Base-by-base conservation (phyloP, 2,329 filamentous ascomycete species). In the Coleophoma cylindrospora region DNA sequence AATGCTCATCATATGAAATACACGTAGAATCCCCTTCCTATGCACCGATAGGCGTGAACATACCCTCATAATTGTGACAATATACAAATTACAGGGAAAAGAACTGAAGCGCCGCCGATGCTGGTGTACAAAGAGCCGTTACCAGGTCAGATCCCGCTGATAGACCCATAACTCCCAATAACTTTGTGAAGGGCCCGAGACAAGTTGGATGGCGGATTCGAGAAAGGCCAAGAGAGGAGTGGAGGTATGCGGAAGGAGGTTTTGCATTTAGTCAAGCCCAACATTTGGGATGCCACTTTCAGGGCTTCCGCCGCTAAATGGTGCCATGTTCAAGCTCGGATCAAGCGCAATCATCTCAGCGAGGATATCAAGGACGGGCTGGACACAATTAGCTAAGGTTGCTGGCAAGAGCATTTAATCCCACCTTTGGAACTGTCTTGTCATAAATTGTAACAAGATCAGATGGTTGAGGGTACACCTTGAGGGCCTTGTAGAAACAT, bases 331-430 rank as follows among this genome's bases (percentile, higher is more conserved):
- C 59, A 90, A 74, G 57, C 75, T 83, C 56, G 86, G 81, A 73
- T 97, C 94, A 70, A 91, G 83, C 57, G 91, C 92, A 65, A 99
- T 96, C 90, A 99, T 96, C 74, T 96, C 90, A 59, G 94, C 94
- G 56, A 99, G 84, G 62, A 97, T 86, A 70, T 99, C 92, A 62
- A 99, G 84, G 63, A 97, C 89, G 55, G 91, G 84, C 87, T 94
- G 57, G 34, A 15, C 46, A 59, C 55, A 60, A 54, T 50, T 37
- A 54, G 49, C 46, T 45, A 38, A 19, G 43, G 40, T 27, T 40
- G 14, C 19, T 34, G 48, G 34, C 33, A 21, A n/a, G 21, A 37
- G 14, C 21, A 36, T 45, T 33, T 19, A 14, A 36, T 50, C 68
- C 53, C 70, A 90, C 91, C 87, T 96, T 96, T 62, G 92, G 87